phyloP scores from a whole-genome alignment of 2,329 filamentous ascomycete genomes.

The Aspergillus aculeatinus region DNA sequence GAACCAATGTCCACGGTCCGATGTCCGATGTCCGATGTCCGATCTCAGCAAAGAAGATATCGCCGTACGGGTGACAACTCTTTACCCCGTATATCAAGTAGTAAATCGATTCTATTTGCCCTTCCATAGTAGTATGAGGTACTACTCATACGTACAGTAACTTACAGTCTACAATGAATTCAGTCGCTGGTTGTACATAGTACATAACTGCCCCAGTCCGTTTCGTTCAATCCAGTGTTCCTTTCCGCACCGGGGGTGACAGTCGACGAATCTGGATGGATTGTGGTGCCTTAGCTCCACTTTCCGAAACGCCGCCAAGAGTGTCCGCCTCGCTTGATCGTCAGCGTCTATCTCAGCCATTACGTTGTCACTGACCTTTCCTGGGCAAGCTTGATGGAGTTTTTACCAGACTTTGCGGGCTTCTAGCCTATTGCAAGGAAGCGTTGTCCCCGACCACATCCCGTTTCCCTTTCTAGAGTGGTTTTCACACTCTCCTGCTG shows the following conservation, averaged over 20 bases:
- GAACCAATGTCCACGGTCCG: too few species aligned
- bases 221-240: not conserved
- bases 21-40: not conserved
- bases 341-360: conserved; percentile 23
- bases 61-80: too few species aligned
- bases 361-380: conserved; percentile 21
- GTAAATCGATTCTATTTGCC: too few species aligned
- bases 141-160: too few species aligned
- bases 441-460: not conserved
- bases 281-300: conserved; percentile 20
- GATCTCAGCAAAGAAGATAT: not conserved
- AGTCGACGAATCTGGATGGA: not conserved
- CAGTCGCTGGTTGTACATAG: too few species aligned
- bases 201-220: too few species aligned
- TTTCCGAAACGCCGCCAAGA: conserved; percentile 27
- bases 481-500: too few species aligned
- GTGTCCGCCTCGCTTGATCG: conserved; percentile 19
- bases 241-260: too few species aligned
- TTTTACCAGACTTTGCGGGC: conserved; percentile 14
- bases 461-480: conserved; percentile 11
- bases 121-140: too few species aligned
- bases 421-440: conserved; percentile 9
- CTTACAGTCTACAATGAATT: too few species aligned
- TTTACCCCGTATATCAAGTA: too few species aligned
- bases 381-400: conserved; percentile 12